Evolutionary conservation across 805 yeast species (phyloP).

Genomic region (Myxozyma vanderwaltii): DNA sequence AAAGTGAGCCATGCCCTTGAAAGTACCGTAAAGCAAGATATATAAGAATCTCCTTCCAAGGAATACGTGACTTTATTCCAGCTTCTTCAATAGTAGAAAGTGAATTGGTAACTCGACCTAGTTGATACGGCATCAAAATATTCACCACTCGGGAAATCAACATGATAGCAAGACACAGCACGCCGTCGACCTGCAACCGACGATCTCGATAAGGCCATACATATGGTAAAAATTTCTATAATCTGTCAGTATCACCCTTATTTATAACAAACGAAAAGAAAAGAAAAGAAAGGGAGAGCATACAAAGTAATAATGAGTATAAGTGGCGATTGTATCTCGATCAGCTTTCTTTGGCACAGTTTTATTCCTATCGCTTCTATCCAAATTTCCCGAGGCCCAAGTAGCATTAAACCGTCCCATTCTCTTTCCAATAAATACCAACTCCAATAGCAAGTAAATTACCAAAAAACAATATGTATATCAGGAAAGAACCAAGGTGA

Average conservation of each 20-base stretch:
- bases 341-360: background rate
- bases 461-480: too few relatives aligned
- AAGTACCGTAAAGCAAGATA: conserved; percentile 26
- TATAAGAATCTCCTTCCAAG: conserved; percentile 25
- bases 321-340: background rate
- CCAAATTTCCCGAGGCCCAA: background rate
- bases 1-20: conserved; percentile 29
- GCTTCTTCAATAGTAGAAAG: conserved; percentile 13
- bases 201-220: conserved; percentile 29
- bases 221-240: conserved; percentile 25
- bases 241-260: background rate
- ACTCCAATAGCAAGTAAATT: too few relatives aligned
- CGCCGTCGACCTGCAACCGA: conserved; percentile 18
- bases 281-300: background rate
- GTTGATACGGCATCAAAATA: conserved; percentile 30
- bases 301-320: conserved; percentile 14
- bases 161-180: conserved; percentile 24
- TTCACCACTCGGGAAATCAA: conserved; percentile 25
- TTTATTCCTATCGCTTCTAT: background rate
- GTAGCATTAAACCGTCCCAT: background rate
- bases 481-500: too few relatives aligned
- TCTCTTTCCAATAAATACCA: too few relatives aligned
- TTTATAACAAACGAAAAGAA: background rate
- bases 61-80: conserved; percentile 2
- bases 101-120: conserved; percentile 27